phyloP scores from a whole-genome alignment of 148 eudicot species.

The Drosera capensis region DNA sequence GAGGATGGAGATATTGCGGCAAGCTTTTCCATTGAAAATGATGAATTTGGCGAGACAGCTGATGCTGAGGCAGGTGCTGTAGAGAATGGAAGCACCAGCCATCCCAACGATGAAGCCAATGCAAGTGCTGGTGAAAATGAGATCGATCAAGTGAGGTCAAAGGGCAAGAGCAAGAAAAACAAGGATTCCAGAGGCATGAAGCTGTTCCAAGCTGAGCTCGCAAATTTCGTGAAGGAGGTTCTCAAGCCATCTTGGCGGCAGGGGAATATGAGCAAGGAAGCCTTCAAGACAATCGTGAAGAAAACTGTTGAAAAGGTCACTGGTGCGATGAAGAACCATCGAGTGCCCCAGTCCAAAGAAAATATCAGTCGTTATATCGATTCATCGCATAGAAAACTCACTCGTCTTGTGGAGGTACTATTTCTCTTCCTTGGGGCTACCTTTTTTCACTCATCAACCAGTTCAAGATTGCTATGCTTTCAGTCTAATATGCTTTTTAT shows the following conservation, averaged over 20 bases:
- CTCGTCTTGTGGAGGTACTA: slow-evolving; percentile 76
- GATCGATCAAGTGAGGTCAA: slow-evolving; percentile 60
- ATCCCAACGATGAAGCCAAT: slow-evolving; percentile 26
- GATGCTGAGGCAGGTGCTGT: slow-evolving; percentile 80
- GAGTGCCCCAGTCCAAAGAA: slow-evolving; percentile 75
- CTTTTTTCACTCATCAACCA: neutral
- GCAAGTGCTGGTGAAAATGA: slow-evolving; percentile 45
- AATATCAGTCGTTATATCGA: slow-evolving; percentile 83
- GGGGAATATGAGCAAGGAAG: slow-evolving; percentile 99
- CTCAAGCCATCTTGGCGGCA: slow-evolving; percentile 96
- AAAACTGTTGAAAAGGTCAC: slow-evolving; percentile 94
- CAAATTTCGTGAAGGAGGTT: slow-evolving; percentile 81
- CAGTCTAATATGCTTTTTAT: too few species aligned
- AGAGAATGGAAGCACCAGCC: slow-evolving; percentile 50
- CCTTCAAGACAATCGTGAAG: slow-evolving; percentile 92
- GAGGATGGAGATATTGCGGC: slow-evolving; percentile 29
- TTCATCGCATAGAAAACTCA: slow-evolving; percentile 74
- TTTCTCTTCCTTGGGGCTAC: slow-evolving; percentile 6
- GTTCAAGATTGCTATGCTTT: neutral
- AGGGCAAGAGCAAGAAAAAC: slow-evolving; percentile 46
- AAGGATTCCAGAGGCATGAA: slow-evolving; percentile 85
- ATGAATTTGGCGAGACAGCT: slow-evolving; percentile 85
- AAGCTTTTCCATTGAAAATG: slow-evolving; percentile 35
- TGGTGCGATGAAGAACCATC: slow-evolving; percentile 81
- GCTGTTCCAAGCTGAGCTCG: slow-evolving; percentile 67